Conservation (phyloP, 2,329 filamentous ascomycete species). For the Ceratocystis huliohia region DNA sequence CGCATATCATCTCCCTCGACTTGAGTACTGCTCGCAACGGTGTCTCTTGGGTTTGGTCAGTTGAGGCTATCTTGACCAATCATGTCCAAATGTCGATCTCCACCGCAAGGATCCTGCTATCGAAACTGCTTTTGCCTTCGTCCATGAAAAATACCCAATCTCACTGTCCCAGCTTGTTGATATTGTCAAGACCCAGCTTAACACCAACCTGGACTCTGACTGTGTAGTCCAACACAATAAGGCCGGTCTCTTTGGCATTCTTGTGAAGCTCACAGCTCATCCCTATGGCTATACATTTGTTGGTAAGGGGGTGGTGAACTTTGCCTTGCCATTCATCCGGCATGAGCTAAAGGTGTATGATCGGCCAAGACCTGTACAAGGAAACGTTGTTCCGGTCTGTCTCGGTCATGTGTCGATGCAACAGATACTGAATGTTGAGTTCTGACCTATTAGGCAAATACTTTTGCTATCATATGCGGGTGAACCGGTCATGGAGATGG, state of each 20-base stretch:
- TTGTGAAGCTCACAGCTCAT: conserved; percentile 1
- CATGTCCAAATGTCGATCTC: background rate
- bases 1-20: background rate
- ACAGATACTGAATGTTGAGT: too few species aligned
- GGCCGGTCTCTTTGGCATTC: background rate
- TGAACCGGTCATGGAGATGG: too few species aligned
- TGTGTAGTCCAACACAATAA: background rate
- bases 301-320: background rate
- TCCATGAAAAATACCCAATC: background rate
- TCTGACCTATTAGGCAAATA: too few species aligned
- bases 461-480: too few species aligned
- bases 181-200: background rate
- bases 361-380: background rate
- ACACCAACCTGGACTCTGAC: background rate
- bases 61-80: background rate
- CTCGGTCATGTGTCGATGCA: background rate
- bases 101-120: background rate
- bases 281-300: conserved; percentile 5
- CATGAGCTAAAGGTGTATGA: background rate
- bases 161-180: too few species aligned
- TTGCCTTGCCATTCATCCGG: background rate
- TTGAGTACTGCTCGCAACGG: background rate
- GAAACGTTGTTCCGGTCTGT: background rate
- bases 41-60: background rate
- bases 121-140: too few species aligned